These are phyloP conservation scores for Tylopilus vinaceipallidus DNA, from an alignment of 768 basidiomycete genomes.

Conservation along the genomic window DNA sequence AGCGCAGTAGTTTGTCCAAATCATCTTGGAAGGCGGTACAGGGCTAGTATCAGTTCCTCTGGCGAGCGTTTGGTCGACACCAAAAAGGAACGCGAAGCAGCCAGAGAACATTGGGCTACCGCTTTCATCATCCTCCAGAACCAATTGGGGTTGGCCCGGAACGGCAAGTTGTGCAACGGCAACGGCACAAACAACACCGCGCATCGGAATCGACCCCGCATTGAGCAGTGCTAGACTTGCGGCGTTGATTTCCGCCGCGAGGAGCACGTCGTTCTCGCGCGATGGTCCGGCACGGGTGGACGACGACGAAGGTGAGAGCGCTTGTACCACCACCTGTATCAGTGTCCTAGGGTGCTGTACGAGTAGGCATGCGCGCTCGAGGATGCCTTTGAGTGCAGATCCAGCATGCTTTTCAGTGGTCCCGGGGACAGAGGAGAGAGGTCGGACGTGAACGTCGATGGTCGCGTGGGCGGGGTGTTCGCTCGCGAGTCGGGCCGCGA, in stretches of 20 bases:
- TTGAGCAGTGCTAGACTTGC: constrained; percentile 66
- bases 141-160: constrained; percentile 25
- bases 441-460: constrained; percentile 71
- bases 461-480: constrained; percentile 74
- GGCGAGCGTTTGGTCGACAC: constrained; percentile 1
- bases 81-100: constrained; percentile 68
- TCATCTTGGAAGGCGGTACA: constrained; percentile 27
- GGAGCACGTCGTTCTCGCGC: constrained; percentile 37
- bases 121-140: constrained; percentile 41
- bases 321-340: constrained; percentile 76
- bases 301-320: constrained; percentile 34
- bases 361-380: constrained; percentile 65
- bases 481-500: constrained; percentile 65
- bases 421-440: constrained; percentile 65
- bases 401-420: constrained; percentile 65
- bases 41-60: neutral
- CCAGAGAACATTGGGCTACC: constrained; percentile 45
- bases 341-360: constrained; percentile 68
- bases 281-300: neutral
- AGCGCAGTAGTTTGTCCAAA: constrained; percentile 26
- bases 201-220: constrained; percentile 70
- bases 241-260: constrained; percentile 71
- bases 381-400: constrained; percentile 49
- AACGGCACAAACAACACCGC: constrained; percentile 70
- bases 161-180: constrained; percentile 43